Evolutionary conservation across 2,329 filamentous ascomycete genomes (phyloP).

Genomic region (Hymenoscyphus fructigenus): DNA sequence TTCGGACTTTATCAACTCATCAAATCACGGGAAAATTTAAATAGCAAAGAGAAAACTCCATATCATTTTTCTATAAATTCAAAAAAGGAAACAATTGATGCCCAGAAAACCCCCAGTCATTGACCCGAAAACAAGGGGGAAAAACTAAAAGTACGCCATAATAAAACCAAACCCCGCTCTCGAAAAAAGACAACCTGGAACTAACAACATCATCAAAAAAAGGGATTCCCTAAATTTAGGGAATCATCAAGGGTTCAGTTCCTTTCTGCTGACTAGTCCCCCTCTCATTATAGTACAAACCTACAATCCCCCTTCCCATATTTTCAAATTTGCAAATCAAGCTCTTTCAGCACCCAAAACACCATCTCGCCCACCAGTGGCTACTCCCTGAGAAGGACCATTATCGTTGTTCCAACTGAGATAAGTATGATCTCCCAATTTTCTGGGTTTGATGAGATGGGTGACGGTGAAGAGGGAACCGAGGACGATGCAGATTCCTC

Average conservation of each 20-base stretch:
- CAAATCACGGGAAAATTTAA: too few species aligned
- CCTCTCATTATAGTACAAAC: constrained; percentile 2
- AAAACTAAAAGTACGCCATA: too few species aligned
- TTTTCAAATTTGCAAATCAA: background rate
- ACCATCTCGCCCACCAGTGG: constrained; percentile 55
- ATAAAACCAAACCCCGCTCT: too few species aligned
- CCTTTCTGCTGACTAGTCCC: background rate
- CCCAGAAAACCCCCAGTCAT: too few species aligned
- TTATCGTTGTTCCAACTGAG: constrained; percentile 88
- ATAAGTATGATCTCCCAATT: constrained; percentile 97
- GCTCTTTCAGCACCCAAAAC: constrained; percentile 11
- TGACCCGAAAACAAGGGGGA: too few species aligned
- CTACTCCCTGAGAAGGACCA: constrained; percentile 41
- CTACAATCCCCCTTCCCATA: background rate
- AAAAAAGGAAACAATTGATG: background rate
- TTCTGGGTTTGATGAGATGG: constrained; percentile 90
- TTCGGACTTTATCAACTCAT: too few species aligned
- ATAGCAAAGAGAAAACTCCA: background rate
- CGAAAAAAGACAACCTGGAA: background rate
- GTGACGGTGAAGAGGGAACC: constrained; percentile 86
- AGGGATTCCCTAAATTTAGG: background rate
- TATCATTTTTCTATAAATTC: background rate
- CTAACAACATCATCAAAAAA: background rate
- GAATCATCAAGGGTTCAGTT: background rate
- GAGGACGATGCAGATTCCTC: constrained; percentile 86